Evolutionary conservation across 495 filamentous ascomycete species (phyloP).

Genomic region (Echria macrotheca): DNA sequence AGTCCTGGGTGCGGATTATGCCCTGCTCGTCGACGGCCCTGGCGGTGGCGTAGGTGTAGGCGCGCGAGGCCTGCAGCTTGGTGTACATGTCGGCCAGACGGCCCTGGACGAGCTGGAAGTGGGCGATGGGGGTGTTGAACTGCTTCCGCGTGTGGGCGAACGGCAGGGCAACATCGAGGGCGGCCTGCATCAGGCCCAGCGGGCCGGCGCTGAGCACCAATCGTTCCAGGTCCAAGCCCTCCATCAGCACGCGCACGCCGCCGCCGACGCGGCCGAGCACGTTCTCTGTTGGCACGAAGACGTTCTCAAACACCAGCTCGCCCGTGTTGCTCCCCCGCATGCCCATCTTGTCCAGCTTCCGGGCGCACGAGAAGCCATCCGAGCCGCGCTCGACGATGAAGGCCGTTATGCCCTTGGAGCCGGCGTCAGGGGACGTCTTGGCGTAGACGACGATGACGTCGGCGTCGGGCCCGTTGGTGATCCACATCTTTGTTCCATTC

Average conservation of each 20-base stretch:
- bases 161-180: constrained; percentile 79
- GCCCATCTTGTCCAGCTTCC: constrained; percentile 95
- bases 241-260: constrained; percentile 90
- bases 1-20: constrained; percentile 76
- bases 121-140: constrained; percentile 80
- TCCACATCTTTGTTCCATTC: constrained; percentile 98
- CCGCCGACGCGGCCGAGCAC: constrained; percentile 73
- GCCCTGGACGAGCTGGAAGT: constrained; percentile 90
- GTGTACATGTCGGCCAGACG: constrained; percentile 97
- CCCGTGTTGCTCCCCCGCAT: constrained; percentile 98
- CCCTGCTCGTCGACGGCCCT: constrained; percentile 67
- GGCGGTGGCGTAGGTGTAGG: constrained; percentile 79
- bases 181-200: constrained; percentile 89
- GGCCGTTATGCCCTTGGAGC: constrained; percentile 88
- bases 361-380: constrained; percentile 75
- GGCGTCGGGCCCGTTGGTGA: constrained; percentile 95
- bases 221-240: constrained; percentile 89
- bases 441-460: constrained; percentile 89
- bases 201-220: constrained; percentile 90
- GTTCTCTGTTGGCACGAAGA: constrained; percentile 82
- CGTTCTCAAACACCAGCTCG: constrained; percentile 85
- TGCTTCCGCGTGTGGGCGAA: constrained; percentile 88
- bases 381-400: constrained; percentile 72
- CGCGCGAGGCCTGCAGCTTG: constrained; percentile 71
- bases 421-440: constrained; percentile 78